Percentiles rank a stretch among this genome's conserved stretches.
Conservation (phyloP, 1,284 basidiomycete species). For the Crucibulum cyathiforme region DNA sequence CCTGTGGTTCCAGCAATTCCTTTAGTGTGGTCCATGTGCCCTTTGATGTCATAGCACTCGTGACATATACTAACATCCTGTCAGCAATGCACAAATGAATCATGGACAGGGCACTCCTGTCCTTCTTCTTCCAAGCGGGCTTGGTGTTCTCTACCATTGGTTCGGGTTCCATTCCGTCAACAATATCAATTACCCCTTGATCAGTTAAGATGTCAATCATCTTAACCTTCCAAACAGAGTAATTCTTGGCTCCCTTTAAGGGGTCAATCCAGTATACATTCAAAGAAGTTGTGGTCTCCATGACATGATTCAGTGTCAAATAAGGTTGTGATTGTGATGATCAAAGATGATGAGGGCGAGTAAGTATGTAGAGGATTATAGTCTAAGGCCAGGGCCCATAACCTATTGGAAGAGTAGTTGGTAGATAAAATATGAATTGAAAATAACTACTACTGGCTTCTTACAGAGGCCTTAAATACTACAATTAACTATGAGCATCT, state of each 20-base stretch:
- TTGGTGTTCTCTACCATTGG: not conserved
- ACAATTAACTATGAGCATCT: no score
- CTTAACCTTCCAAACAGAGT: not conserved
- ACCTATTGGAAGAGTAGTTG: not conserved
- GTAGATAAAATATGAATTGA: no score
- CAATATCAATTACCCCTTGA: not conserved
- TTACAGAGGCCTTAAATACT: no score
- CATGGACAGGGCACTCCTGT: not conserved
- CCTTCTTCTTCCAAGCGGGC: not conserved
- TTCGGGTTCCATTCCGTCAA: not conserved
- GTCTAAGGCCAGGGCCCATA: not conserved
- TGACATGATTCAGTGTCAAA: not conserved
- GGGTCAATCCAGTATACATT: not conserved
- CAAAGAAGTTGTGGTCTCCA: no score
- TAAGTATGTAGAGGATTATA: not conserved
- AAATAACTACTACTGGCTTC: no score
- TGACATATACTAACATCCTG: not conserved
- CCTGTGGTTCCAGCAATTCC: not conserved
- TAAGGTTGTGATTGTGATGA: not conserved
- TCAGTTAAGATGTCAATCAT: not conserved
- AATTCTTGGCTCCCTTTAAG: not conserved
- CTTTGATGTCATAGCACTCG: not conserved
- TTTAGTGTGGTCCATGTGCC: not conserved
- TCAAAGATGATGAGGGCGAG: not conserved
- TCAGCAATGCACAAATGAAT: not conserved